Evolutionary conservation across 768 basidiomycete species (phyloP).

Genomic region (Mycena latifolia): DNA sequence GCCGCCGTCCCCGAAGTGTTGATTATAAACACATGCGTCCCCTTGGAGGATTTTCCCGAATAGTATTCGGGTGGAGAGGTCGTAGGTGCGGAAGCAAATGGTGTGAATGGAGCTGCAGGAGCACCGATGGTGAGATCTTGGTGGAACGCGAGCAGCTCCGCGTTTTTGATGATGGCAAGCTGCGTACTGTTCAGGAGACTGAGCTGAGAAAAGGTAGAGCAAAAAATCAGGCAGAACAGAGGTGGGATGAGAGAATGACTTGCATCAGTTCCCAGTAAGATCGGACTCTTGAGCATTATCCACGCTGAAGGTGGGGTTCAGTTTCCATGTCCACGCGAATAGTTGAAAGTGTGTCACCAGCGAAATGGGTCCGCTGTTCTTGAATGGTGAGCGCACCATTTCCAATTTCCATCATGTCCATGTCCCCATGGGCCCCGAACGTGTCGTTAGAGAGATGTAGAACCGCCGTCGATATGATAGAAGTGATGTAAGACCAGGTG

Average conservation of each 20-base stretch:
- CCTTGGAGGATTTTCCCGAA: slow-evolving; percentile 60
- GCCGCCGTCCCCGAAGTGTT: slow-evolving; percentile 46
- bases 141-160: slow-evolving; percentile 66
- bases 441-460: slow-evolving; percentile 54
- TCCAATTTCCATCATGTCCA: slow-evolving; percentile 71
- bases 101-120: slow-evolving; percentile 62
- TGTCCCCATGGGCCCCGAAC: slow-evolving; percentile 67
- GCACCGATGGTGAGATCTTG: slow-evolving; percentile 61
- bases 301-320: slow-evolving; percentile 57
- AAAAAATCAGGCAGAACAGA: neutral
- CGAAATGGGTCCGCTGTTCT: slow-evolving; percentile 69
- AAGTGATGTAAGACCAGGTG: slow-evolving; percentile 63
- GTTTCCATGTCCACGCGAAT: too few species aligned
- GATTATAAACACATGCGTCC: slow-evolving; percentile 53
- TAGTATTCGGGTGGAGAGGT: slow-evolving; percentile 67
- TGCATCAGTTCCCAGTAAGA: slow-evolving; percentile 63
- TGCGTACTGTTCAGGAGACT: slow-evolving; percentile 54
- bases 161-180: slow-evolving; percentile 62
- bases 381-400: slow-evolving; percentile 62
- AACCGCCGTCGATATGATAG: slow-evolving; percentile 58
- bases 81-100: slow-evolving; percentile 51
- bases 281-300: slow-evolving; percentile 70
- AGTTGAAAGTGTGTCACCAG: slow-evolving; percentile 36
- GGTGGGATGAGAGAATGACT: slow-evolving; percentile 17
- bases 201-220: slow-evolving; percentile 48